These are phyloP conservation scores for Cornus kousa DNA, from an alignment of 148 eudicot species.

Conservation along the genomic window DNA sequence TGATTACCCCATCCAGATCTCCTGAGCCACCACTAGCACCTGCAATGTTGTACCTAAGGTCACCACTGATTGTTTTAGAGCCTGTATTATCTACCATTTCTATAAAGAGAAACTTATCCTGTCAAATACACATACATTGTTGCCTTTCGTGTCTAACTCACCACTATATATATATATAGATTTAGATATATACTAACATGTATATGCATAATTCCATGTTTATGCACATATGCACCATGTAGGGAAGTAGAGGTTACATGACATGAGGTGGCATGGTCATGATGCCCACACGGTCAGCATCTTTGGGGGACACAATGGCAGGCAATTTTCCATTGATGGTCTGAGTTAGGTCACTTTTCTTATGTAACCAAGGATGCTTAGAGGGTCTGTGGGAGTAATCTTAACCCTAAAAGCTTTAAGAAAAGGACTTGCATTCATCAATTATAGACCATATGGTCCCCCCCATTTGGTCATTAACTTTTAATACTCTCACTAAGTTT, in stretches of 20 bases:
- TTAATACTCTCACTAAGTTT: conserved; percentile 21
- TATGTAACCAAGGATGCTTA: background rate
- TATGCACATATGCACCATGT: no score
- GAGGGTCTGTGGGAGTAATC: conserved; percentile 3
- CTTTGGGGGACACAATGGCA: background rate
- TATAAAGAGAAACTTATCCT: conserved; percentile 20
- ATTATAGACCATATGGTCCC: conserved; percentile 25
- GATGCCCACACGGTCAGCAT: no score
- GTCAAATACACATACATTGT: conserved; percentile 38
- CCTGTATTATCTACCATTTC: conserved; percentile 30
- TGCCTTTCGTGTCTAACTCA: conserved; percentile 11
- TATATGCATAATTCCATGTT: background rate
- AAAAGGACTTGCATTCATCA: conserved; percentile 14
- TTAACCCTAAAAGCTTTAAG: conserved; percentile 6
- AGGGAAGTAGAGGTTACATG: background rate
- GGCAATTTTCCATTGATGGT: conserved; percentile 7
- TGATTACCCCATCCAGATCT: conserved; percentile 18
- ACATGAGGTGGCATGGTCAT: background rate
- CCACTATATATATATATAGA: background rate
- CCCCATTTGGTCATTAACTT: conserved; percentile 18
- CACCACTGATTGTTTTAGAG: conserved; percentile 9
- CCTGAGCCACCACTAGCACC: conserved; percentile 1
- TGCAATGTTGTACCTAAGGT: conserved; percentile 16
- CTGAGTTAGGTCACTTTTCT: conserved; percentile 10
- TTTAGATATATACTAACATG: background rate